A percentile compares a stretch with the other conserved stretches of the same genome.
Conservation (phyloP, 345 rosid species). For the Citrus glauca region DNA sequence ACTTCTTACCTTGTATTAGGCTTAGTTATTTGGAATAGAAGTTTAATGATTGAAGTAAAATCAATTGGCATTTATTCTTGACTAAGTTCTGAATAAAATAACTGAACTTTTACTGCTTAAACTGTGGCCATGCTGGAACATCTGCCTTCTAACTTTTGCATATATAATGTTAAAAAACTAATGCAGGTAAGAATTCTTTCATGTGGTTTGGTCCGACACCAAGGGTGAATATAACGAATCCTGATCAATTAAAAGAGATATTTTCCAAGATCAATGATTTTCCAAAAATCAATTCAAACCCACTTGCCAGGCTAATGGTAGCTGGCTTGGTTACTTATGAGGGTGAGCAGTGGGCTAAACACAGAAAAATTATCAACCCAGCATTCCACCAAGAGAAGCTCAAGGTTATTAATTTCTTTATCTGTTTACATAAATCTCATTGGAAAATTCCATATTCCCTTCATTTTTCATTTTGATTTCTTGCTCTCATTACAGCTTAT, state of each 20-base stretch:
- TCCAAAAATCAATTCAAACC: slow-evolving; percentile 22
- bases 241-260: slow-evolving; percentile 36
- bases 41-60: too few relatives aligned
- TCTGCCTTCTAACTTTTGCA: too few relatives aligned
- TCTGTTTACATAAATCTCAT: neutral
- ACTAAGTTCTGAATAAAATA: neutral
- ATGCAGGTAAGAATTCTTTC: slow-evolving; percentile 38
- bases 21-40: too few relatives aligned
- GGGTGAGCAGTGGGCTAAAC: slow-evolving; percentile 47
- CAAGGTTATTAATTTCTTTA: slow-evolving; percentile 27
- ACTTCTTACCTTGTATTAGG: too few relatives aligned
- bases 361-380: slow-evolving; percentile 47
- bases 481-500: neutral
- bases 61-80: neutral
- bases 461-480: neutral
- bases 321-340: slow-evolving; percentile 29
- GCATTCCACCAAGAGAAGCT: slow-evolving; percentile 49
- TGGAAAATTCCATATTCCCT: neutral
- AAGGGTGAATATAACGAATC: slow-evolving; percentile 30
- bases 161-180: neutral
- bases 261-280: slow-evolving; percentile 31
- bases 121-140: too few relatives aligned
- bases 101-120: too few relatives aligned
- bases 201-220: slow-evolving; percentile 43
- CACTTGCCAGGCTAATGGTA: slow-evolving; percentile 25